phyloP scores from a whole-genome alignment of 768 basidiomycete species.

The Xerocomellus chrysenteron region DNA sequence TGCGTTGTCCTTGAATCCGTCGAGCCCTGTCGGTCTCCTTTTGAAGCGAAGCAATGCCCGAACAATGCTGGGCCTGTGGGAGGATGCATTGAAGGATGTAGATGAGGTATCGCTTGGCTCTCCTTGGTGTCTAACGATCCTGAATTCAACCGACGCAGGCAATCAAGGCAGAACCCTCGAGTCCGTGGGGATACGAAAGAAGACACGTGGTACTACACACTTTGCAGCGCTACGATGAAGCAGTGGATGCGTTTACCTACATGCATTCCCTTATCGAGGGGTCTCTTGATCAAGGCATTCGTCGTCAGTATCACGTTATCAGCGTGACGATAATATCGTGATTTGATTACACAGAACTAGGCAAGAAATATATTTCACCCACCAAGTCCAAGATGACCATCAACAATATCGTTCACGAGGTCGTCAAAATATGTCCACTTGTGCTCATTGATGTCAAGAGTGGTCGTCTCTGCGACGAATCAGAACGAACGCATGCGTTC shows the following conservation, averaged over 20 bases:
- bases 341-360: background rate
- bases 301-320: background rate
- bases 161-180: too few relatives aligned
- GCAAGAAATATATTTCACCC: background rate
- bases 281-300: background rate
- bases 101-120: background rate
- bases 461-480: background rate
- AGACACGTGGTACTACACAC: too few relatives aligned
- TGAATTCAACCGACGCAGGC: too few relatives aligned
- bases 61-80: background rate
- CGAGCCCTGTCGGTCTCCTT: background rate
- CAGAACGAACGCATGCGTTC: background rate
- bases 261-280: conserved; percentile 1
- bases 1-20: conserved; percentile 5
- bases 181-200: too few relatives aligned
- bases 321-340: accelerated
- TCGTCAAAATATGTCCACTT: background rate
- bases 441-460: background rate
- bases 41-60: conserved; percentile 5
- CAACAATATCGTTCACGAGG: background rate
- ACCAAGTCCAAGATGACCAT: background rate
- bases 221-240: background rate
- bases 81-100: background rate
- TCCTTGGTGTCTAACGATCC: too few relatives aligned
- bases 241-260: background rate